Percentiles rank a stretch among this genome's conserved stretches.
These are phyloP conservation scores for Gossypium rotundifolium DNA, from an alignment of 345 rosid genomes.

Conservation along the genomic window DNA sequence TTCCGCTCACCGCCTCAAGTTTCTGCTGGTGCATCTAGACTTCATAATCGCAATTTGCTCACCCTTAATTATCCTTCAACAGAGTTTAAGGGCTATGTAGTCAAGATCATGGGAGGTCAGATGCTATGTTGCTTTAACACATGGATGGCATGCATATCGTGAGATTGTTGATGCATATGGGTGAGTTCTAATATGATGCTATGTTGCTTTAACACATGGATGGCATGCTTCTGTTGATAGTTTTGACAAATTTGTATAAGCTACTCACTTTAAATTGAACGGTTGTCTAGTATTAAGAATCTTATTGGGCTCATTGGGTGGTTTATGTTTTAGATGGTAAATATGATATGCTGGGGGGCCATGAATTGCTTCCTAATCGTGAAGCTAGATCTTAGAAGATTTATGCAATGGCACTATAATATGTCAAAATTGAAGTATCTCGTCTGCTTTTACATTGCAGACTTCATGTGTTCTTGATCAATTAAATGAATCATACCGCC, in stretches of 20 bases:
- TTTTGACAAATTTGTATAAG: no score
- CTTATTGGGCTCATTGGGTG: background rate
- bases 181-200: no score
- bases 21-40: no score
- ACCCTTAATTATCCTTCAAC: no score
- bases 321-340: constrained; percentile 5
- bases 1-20: no score
- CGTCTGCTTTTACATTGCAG: background rate
- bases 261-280: background rate
- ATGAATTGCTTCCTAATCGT: background rate
- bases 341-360: background rate
- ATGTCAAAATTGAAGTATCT: background rate
- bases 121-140: no score
- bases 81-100: no score
- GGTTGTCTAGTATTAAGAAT: background rate
- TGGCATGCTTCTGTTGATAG: no score
- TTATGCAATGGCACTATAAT: background rate
- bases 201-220: no score
- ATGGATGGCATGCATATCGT: constrained; percentile 49
- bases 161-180: constrained; percentile 99
- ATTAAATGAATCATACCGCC: background rate
- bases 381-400: background rate
- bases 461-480: constrained; percentile 13
- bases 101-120: no score
- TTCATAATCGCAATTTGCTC: no score